Percentiles rank a stretch among this genome's conserved stretches.
Evolutionary conservation across 2,329 filamentous ascomycete genomes (phyloP).

Genomic region (Meredithiella fracta): DNA sequence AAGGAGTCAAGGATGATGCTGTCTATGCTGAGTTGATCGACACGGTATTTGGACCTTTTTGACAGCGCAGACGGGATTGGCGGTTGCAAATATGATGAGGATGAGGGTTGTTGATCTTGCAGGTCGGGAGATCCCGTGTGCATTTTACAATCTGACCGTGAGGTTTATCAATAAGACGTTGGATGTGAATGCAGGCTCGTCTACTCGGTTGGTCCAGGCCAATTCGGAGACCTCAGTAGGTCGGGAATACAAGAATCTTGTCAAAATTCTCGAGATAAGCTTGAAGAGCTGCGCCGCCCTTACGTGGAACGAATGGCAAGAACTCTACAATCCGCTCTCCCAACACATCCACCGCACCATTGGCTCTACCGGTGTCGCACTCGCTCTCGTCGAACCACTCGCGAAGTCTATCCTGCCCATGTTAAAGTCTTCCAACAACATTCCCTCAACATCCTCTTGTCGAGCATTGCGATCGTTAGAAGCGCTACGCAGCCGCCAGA

Average conservation of each 20-base stretch:
- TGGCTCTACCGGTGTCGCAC: constrained; percentile 49
- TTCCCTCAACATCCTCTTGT: constrained; percentile 21
- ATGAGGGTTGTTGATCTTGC: constrained; percentile 1
- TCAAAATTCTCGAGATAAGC: constrained; percentile 50
- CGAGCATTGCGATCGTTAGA: constrained; percentile 28
- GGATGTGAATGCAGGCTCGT: not conserved
- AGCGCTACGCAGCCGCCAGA: constrained; percentile 40
- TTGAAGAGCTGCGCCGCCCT: constrained; percentile 33
- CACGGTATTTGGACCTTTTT: constrained; percentile 44
- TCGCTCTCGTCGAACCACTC: constrained; percentile 55
- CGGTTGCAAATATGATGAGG: constrained; percentile 2
- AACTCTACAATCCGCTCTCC: constrained; percentile 41
- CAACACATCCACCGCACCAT: constrained; percentile 42
- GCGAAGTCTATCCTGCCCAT: constrained; percentile 29
- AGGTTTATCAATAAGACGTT: constrained; percentile 4
- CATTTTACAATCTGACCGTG: constrained; percentile 8
- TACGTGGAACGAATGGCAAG: constrained; percentile 31
- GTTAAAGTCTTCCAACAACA: constrained; percentile 10
- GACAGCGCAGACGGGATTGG: constrained; percentile 25
- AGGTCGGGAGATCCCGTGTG: not conserved
- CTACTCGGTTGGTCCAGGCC: not conserved
- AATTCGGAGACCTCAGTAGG: constrained; percentile 26
- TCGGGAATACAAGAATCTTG: constrained; percentile 52
- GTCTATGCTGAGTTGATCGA: constrained; percentile 30
- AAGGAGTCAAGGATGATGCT: constrained; percentile 31